A percentile compares a stretch with the other conserved stretches of the same genome.
Evolutionary conservation across 169 alveolate species (phyloP).

Genomic region (Plasmodium fragile): DNA sequence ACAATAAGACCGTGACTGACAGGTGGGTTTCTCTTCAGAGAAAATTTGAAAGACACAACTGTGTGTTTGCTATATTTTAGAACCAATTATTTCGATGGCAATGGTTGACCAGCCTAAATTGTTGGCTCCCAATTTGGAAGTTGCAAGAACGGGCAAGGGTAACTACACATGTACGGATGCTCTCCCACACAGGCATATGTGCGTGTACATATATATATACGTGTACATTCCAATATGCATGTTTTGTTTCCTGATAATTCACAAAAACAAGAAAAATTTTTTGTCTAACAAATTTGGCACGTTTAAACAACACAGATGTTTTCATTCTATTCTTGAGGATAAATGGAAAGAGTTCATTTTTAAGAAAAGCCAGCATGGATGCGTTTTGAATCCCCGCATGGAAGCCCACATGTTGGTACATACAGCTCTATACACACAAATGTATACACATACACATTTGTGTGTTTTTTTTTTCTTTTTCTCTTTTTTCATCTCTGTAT

Average conservation of each 20-base stretch:
- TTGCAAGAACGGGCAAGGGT: neutral
- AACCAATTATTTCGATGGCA: neutral
- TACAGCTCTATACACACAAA: neutral
- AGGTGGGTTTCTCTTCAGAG: neutral
- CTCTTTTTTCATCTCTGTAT: neutral
- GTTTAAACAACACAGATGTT: too few species aligned
- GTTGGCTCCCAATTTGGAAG: slow-evolving; percentile 8
- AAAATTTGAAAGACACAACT: neutral
- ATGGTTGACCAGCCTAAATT: neutral
- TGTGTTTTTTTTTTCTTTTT: neutral
- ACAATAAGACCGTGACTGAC: neutral
- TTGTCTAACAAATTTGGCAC: neutral
- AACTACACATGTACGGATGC: neutral
- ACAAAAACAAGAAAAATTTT: neutral
- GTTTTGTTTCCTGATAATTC: neutral
- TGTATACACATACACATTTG: neutral
- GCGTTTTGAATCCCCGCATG: neutral
- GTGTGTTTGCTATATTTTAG: neutral
- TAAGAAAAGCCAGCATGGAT: neutral
- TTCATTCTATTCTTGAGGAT: neutral
- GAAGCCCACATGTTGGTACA: neutral
- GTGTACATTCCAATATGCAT: neutral
- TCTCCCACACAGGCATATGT: neutral
- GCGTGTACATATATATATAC: neutral
- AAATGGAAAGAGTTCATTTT: neutral